phyloP scores from a whole-genome alignment of 2,329 filamentous ascomycete species.

The Ophiosphaerella narmari region DNA sequence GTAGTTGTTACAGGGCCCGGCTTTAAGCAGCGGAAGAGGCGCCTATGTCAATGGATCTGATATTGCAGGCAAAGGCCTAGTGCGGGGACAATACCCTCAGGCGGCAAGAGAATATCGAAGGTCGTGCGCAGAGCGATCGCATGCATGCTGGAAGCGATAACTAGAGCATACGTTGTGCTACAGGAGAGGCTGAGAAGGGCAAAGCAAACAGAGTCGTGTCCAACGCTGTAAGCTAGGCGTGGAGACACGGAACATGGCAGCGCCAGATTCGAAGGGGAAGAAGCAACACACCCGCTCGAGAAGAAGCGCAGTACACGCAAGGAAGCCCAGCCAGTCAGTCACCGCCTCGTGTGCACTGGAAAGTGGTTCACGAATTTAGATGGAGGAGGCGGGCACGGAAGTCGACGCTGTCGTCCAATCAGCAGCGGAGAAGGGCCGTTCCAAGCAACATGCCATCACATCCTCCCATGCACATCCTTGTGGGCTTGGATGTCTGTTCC shows the following conservation, averaged over 20 bases:
- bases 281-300: conserved; percentile 7
- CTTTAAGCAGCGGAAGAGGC: conserved; percentile 28
- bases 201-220: conserved; percentile 30
- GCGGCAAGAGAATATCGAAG: conserved; percentile 24
- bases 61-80: conserved; percentile 30
- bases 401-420: conserved; percentile 22
- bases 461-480: conserved; percentile 10
- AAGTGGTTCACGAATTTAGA: conserved; percentile 19
- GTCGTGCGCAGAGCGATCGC: conserved; percentile 39
- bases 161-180: conserved; percentile 37
- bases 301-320: conserved; percentile 14
- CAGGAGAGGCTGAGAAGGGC: conserved; percentile 32
- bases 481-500: conserved; percentile 6
- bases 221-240: conserved; percentile 8
- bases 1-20: conserved; percentile 29
- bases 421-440: conserved; percentile 8
- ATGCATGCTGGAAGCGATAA: conserved; percentile 44
- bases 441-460: conserved; percentile 2
- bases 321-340: conserved; percentile 30
- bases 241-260: conserved; percentile 29
- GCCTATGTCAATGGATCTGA: conserved; percentile 42
- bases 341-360: conserved; percentile 30
- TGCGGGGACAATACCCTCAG: conserved; percentile 23
- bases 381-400: conserved; percentile 17
- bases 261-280: conserved; percentile 18